These are phyloP conservation scores for Trichophyton simii DNA, from an alignment of 2,329 filamentous ascomycete species.

Conservation along the genomic window DNA sequence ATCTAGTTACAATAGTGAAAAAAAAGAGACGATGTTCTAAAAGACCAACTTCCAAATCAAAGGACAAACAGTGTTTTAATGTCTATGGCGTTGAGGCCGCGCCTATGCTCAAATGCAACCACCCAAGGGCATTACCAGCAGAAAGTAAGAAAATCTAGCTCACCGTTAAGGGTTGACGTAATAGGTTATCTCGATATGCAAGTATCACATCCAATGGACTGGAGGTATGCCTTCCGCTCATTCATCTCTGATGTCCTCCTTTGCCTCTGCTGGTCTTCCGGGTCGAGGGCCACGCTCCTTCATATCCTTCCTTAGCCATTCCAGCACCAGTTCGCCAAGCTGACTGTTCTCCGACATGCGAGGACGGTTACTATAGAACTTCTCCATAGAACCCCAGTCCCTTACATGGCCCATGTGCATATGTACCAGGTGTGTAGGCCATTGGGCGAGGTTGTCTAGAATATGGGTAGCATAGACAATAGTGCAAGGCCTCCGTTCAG, in stretches of 20 bases:
- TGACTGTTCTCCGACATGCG: constrained; percentile 60
- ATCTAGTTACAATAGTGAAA: constrained; percentile 13
- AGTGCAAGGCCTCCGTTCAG: constrained; percentile 66
- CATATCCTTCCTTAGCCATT: constrained; percentile 75
- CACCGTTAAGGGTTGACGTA: constrained; percentile 13
- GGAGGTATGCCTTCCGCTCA: not conserved
- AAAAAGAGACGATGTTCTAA: not conserved
- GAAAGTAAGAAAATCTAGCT: constrained; percentile 8
- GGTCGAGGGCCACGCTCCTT: constrained; percentile 64
- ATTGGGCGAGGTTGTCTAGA: constrained; percentile 81
- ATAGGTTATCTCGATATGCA: not conserved
- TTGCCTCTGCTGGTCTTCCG: constrained; percentile 40
- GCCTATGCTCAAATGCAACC: constrained; percentile 11
- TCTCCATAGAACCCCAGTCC: constrained; percentile 66
- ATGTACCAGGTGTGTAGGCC: constrained; percentile 91
- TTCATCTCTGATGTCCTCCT: not conserved
- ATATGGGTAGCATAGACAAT: constrained; percentile 98
- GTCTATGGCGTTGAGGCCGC: constrained; percentile 16
- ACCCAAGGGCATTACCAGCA: constrained; percentile 10
- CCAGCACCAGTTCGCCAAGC: constrained; percentile 74
- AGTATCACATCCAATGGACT: not conserved
- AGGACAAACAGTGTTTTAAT: constrained; percentile 4
- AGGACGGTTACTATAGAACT: constrained; percentile 49
- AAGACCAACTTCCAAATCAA: constrained; percentile 10
- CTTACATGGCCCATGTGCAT: constrained; percentile 84